These are phyloP conservation scores for Rubroboletus satanas DNA, from an alignment of 768 basidiomycete species.

Conservation along the genomic window DNA sequence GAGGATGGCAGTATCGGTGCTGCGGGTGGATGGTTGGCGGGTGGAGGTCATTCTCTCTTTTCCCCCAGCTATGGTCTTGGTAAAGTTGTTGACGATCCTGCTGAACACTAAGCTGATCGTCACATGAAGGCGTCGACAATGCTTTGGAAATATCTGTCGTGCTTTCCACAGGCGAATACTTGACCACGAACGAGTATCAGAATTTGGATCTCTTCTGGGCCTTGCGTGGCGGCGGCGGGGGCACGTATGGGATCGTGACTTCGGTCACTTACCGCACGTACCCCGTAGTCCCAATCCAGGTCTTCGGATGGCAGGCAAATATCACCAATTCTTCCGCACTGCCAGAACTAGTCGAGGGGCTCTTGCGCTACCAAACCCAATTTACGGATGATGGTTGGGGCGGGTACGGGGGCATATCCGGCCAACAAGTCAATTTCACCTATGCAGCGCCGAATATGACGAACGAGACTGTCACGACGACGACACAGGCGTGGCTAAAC, in stretches of 20 bases:
- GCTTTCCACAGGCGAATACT: conserved; percentile 37
- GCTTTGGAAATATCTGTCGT: conserved; percentile 44
- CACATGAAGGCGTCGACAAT: conserved; percentile 42
- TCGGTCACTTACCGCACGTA: conserved; percentile 46
- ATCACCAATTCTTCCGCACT: conserved; percentile 28
- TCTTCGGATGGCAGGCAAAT: conserved; percentile 27
- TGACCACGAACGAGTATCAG: conserved; percentile 38
- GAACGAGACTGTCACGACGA: conserved; percentile 30
- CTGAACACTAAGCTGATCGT: background rate
- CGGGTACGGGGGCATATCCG: conserved; percentile 29
- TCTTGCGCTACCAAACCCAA: conserved; percentile 32
- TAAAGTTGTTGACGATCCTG: conserved; percentile 8
- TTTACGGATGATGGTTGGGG: conserved; percentile 44
- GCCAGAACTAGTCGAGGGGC: no score
- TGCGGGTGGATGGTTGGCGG: conserved; percentile 46
- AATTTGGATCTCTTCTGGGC: conserved; percentile 52
- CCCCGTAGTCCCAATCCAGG: conserved; percentile 32
- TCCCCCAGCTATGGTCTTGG: conserved; percentile 43
- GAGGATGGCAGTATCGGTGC: conserved; percentile 42
- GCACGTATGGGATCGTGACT: conserved; percentile 45
- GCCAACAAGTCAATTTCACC: conserved; percentile 1
- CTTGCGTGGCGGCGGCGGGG: conserved; percentile 47
- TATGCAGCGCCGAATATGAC: conserved; percentile 32
- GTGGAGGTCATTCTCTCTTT: conserved; percentile 44
- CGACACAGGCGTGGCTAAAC: conserved; percentile 31